phyloP scores from a whole-genome alignment of 495 filamentous ascomycete genomes.

The Neurospora sp. region DNA sequence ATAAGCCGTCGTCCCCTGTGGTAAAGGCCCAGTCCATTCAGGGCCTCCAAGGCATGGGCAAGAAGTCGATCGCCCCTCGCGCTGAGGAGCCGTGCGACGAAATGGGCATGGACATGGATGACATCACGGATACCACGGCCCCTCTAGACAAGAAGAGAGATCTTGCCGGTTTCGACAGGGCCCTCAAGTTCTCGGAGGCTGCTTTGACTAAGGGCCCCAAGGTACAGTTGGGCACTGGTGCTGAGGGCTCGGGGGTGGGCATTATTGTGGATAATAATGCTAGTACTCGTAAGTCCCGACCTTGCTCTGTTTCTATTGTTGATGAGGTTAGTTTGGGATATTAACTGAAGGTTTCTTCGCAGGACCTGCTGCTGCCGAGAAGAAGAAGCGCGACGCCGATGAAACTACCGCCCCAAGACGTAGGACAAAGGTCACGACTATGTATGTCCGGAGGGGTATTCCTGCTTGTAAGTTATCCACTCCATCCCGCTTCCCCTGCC shows the following conservation, averaged over 20 bases:
- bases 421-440: constrained; percentile 38
- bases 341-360: background rate
- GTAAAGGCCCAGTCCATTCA: constrained; percentile 29
- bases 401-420: constrained; percentile 22
- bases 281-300: constrained; percentile 11
- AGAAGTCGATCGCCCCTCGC: constrained; percentile 36
- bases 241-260: constrained; percentile 37
- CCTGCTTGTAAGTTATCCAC: constrained; percentile 26
- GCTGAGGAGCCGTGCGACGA: constrained; percentile 1
- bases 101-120: background rate
- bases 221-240: constrained; percentile 38
- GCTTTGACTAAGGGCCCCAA: constrained; percentile 36
- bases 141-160: constrained; percentile 23
- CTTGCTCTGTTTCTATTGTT: no score
- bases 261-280: constrained; percentile 37
- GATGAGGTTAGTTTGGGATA: no score
- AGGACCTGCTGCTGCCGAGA: constrained; percentile 1
- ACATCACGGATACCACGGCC: constrained; percentile 1
- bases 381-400: constrained; percentile 18
- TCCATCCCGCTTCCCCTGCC: background rate
- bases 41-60: constrained; percentile 39
- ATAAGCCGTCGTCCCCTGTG: constrained; percentile 1
- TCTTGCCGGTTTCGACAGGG: constrained; percentile 38
- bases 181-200: constrained; percentile 35
- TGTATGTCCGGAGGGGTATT: constrained; percentile 38